phyloP scores from a whole-genome alignment of 1,284 basidiomycete genomes.

The Rhodotorula sp. region DNA sequence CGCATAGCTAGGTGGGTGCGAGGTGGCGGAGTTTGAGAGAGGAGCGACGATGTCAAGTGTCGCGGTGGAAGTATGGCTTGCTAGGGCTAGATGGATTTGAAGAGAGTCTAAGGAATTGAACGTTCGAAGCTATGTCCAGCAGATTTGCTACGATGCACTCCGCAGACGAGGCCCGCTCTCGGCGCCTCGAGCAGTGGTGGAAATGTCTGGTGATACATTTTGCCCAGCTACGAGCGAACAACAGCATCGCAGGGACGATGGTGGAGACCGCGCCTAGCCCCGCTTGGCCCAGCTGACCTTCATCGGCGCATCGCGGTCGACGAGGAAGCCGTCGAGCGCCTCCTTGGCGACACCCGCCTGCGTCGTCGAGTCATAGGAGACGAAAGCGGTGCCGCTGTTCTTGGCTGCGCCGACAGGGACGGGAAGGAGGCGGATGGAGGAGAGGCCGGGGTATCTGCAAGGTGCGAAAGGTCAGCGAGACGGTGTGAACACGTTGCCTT shows the following conservation, averaged over 20 bases:
- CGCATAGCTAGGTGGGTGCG: slow-evolving; percentile 3
- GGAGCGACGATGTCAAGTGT: no score
- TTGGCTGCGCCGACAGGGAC: slow-evolving; percentile 60
- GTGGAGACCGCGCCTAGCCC: neutral
- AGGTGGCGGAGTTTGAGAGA: neutral
- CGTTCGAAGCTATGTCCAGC: no score
- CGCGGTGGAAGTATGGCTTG: no score
- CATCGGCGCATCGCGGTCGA: slow-evolving; percentile 79
- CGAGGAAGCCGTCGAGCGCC: slow-evolving; percentile 70
- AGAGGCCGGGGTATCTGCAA: slow-evolving; percentile 67
- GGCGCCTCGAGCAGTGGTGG: neutral
- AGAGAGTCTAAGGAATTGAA: no score
- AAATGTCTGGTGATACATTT: neutral
- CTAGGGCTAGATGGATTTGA: no score
- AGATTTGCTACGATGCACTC: no score
- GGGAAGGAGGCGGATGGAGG: slow-evolving; percentile 64
- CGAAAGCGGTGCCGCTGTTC: slow-evolving; percentile 60
- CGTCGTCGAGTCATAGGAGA: slow-evolving; percentile 67
- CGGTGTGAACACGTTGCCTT: neutral
- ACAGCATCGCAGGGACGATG: neutral
- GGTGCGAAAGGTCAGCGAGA: slow-evolving; percentile 43
- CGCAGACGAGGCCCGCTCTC: neutral
- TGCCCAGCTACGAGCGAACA: neutral
- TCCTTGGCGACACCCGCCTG: slow-evolving; percentile 72
- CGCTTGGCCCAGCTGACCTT: slow-evolving; percentile 52